These are phyloP conservation scores for Oryza glumipatula DNA, from an alignment of 176 grass and related monocot genomes.

Conservation along the genomic window DNA sequence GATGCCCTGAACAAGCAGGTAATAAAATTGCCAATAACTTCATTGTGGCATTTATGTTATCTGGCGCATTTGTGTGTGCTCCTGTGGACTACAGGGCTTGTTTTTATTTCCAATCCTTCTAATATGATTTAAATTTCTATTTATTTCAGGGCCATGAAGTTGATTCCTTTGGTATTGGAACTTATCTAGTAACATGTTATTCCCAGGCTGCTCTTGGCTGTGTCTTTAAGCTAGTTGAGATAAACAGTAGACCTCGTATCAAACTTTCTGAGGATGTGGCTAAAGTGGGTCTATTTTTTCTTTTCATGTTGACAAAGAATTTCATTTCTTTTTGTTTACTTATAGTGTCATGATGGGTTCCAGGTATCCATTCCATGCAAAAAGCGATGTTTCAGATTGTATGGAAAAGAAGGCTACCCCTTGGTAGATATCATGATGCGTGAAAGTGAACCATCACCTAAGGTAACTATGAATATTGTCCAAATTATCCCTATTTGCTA, in stretches of 20 bases:
- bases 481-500: background rate
- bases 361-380: conserved; percentile 99
- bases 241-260: conserved; percentile 93
- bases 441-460: conserved; percentile 85
- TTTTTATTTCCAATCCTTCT: conserved; percentile 26
- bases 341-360: conserved; percentile 29
- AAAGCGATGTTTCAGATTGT: conserved; percentile 90
- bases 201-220: conserved; percentile 97
- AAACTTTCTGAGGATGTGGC: conserved; percentile 97
- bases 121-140: conserved; percentile 28
- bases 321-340: conserved; percentile 11
- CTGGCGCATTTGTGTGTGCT: conserved; percentile 14
- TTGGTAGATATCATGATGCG: conserved; percentile 95
- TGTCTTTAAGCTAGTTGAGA: conserved; percentile 99
- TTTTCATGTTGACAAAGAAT: background rate
- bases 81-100: background rate
- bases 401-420: conserved; percentile 89
- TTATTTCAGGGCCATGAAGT: conserved; percentile 87
- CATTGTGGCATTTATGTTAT: background rate
- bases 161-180: conserved; percentile 97
- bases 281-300: conserved; percentile 66
- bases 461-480: conserved; percentile 40
- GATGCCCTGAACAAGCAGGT: conserved; percentile 99
- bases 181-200: conserved; percentile 97
- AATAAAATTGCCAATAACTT: conserved; percentile 29